These are phyloP conservation scores for Picea abies DNA, from an alignment of 83 land plant genomes.

Conservation along the genomic window DNA sequence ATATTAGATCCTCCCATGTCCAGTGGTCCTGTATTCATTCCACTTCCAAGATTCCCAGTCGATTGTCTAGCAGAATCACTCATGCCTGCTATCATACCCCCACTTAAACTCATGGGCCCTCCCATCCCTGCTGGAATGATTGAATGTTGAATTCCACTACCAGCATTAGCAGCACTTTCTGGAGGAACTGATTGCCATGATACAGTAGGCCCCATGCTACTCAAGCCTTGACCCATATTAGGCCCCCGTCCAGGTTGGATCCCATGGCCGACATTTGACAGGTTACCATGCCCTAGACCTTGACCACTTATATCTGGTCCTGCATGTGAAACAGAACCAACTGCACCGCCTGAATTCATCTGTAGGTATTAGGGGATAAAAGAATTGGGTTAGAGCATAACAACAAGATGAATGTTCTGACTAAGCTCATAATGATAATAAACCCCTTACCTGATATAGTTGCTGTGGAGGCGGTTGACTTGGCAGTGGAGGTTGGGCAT, in stretches of 20 bases:
- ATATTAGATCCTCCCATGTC: conserved; percentile 1
- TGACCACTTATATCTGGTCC: conserved; percentile 13
- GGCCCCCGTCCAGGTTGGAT: conserved; percentile 19
- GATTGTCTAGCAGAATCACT: conserved; percentile 1
- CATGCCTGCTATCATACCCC: conserved; percentile 10
- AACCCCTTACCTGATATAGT: conserved; percentile 56
- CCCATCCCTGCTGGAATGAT: conserved; percentile 15
- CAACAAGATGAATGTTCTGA: not conserved
- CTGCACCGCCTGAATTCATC: not conserved
- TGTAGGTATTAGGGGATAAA: not conserved
- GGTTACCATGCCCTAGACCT: conserved; percentile 12
- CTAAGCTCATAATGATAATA: not conserved
- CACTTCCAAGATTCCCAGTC: conserved; percentile 2
- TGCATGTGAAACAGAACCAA: conserved; percentile 11
- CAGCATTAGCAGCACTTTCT: not conserved
- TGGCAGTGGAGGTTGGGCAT: conserved; percentile 62
- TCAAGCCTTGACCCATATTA: conserved; percentile 23
- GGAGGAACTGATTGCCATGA: conserved; percentile 13
- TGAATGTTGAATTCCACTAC: not conserved
- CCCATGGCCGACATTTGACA: conserved; percentile 8
- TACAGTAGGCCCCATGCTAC: conserved; percentile 6
- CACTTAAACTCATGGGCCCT: not conserved
- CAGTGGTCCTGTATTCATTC: conserved; percentile 4
- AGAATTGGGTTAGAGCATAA: not conserved
- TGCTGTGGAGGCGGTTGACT: conserved; percentile 68